Evolutionary conservation across 495 filamentous ascomycete species (phyloP).

Genomic region (Platismatia glauca): DNA sequence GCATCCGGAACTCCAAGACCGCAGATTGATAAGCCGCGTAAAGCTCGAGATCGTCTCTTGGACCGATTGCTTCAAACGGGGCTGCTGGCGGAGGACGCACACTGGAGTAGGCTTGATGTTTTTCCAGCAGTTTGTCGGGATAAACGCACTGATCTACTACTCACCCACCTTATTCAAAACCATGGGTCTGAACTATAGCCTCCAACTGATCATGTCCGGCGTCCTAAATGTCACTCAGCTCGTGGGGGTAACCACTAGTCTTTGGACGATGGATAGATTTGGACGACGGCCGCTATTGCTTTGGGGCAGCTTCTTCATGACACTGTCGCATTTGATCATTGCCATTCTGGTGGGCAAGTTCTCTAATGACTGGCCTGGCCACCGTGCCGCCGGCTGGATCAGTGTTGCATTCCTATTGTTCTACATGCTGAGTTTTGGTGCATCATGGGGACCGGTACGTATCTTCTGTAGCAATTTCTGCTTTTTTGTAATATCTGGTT

Average conservation of each 20-base stretch:
- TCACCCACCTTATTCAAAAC: constrained; percentile 48
- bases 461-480: neutral
- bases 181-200: constrained; percentile 46
- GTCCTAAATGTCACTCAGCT: constrained; percentile 49
- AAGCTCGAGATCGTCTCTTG: constrained; percentile 39
- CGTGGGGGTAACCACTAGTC: constrained; percentile 37
- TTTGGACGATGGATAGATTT: constrained; percentile 44
- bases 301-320: constrained; percentile 39
- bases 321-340: constrained; percentile 42
- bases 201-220: constrained; percentile 52
- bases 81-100: constrained; percentile 48
- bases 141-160: constrained; percentile 46
- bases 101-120: constrained; percentile 47
- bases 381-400: constrained; percentile 40
- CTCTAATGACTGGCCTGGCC: constrained; percentile 36
- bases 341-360: constrained; percentile 40
- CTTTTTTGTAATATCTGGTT: neutral
- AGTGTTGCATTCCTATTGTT: constrained; percentile 32
- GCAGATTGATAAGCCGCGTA: constrained; percentile 26
- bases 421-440: constrained; percentile 43
- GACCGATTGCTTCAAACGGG: constrained; percentile 40
- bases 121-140: constrained; percentile 37
- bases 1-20: constrained; percentile 37
- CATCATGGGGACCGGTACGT: constrained; percentile 39
- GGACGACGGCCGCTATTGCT: constrained; percentile 41